Base-by-base conservation (phyloP, 2,329 filamentous ascomycete species). In the Shiraia sp. region DNA sequence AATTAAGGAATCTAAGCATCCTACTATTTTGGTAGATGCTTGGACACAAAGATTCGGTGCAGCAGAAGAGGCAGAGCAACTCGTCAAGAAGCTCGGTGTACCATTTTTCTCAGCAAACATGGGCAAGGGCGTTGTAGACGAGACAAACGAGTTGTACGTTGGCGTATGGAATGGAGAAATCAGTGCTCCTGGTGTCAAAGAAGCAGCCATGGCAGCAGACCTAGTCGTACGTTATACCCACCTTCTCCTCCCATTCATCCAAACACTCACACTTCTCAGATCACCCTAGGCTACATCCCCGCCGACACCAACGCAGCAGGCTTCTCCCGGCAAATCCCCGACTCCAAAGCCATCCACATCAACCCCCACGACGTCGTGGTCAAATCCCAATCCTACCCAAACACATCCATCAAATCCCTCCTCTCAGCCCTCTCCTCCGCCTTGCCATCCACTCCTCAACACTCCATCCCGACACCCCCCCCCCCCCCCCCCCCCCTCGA, bases 51-150 rank as follows among this genome's bases (percentile, higher is more conserved):
- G 70, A 7, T 71, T 74, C 45, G 56, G 65, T 33, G 71, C 66
- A 5, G 49, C 53, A 3, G 19, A 53, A 1, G 71, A 73, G 37
- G 53, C 69, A 0, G 45, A 57, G 24, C 40, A 59, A 7, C 51
- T 75, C 1, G 57, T 71, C 2, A 47, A 57, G 7, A 68, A 59
- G 24, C 56, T 73, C 2, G 34, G 52, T 1, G 59, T 73, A 2
- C 72, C 72, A 2, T 57, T 68, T 32, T 75, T 62, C 55, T 56
- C 63, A 0, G 59, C 71, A 0, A 68, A 68, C 30, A 74, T 73
- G 66, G 71, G 69, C 25, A 75, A 74, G 46, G 65, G 66, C 12
- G 58, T 74, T 26, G 57, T 75, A 14, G 72, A 75, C 44, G 72
- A 74, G 45, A 67, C 63, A 1, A 53, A 70, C 13, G 59, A 62